Percentiles rank a stretch among this genome's conserved stretches.
These are phyloP conservation scores for Otatea glauca DNA, from an alignment of 176 grass and related monocot species.

Conservation along the genomic window DNA sequence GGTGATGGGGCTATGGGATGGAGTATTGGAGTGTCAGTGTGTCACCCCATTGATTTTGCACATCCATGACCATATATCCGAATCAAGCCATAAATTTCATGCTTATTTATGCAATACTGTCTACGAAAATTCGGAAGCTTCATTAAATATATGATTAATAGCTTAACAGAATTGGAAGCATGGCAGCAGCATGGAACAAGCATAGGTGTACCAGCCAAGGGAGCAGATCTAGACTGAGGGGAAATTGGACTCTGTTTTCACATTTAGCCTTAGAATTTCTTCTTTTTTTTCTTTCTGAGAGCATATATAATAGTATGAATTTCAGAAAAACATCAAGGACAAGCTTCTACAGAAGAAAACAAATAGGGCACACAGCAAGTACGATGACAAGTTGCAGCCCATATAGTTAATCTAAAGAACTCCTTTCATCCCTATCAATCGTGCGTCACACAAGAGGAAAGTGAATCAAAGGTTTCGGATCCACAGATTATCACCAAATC, in stretches of 20 bases:
- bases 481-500: neutral
- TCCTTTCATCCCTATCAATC: neutral
- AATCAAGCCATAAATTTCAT: neutral
- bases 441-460: neutral
- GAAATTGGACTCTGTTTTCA: constrained; percentile 22
- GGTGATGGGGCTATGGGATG: constrained; percentile 20
- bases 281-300: neutral
- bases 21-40: too few species aligned
- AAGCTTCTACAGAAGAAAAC: neutral
- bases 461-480: neutral
- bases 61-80: constrained; percentile 30
- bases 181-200: too few species aligned
- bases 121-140: constrained; percentile 19
- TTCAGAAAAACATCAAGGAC: neutral
- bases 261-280: constrained; percentile 2
- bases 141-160: constrained; percentile 44
- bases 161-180: too few species aligned
- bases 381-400: neutral
- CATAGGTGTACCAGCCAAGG: neutral
- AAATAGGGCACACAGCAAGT: neutral
- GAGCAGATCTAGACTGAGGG: neutral
- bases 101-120: neutral
- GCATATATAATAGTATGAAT: neutral
- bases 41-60: constrained; percentile 43
- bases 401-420: neutral